Base-by-base conservation (phyloP, 176 grass and related monocot genomes). In the Pontederia crassipes region DNA sequence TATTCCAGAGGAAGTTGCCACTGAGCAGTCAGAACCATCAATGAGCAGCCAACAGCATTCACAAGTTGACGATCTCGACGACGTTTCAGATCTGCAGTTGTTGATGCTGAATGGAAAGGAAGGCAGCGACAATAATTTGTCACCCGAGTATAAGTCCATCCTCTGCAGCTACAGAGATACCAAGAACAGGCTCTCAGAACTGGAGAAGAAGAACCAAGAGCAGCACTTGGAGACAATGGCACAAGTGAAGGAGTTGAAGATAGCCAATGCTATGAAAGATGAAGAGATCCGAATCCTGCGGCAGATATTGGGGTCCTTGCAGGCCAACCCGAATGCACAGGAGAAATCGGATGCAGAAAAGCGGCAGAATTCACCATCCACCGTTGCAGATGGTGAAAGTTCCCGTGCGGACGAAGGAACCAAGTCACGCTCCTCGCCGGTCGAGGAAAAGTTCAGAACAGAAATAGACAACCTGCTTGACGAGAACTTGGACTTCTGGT, bases 401-500 rank as follows among this genome's bases (percentile, higher is more conserved):
- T 56, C 47, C 47, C 62, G 74, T 12, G 77, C 71, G 69, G 81
- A 86, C 57, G 78, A 78, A 69, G 77, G 81, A 55, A 78, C 75
- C 73, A 84, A 75, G 62, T 74, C 74, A 64, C 78, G 81, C 62
- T 72, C 55, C 67, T 79, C 75, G 53, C 28, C 63, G 46, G 48
- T 57, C 6, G 78, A 89, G 57, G 75, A 76, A 13, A 85, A 81
- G 76, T 89, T 84, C 57, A 73, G 75, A 70, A 58, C 59, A 45
- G 70, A 85, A 17, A 79, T 89, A 48, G 78, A 79, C 78, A 68
- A 62, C 13, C 65, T 89, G 5, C 63, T 89, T 59, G 75, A 84
- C 29, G 72, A 85, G 66, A 89, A 78, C 64, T 70, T 85, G 72
- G 82, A 85, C 49, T 89, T 89, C 68, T 89, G 86, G 86, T 58